Evolutionary conservation across 2,329 filamentous ascomycete species (phyloP).

Genomic region (Hymenoscyphus linearis): DNA sequence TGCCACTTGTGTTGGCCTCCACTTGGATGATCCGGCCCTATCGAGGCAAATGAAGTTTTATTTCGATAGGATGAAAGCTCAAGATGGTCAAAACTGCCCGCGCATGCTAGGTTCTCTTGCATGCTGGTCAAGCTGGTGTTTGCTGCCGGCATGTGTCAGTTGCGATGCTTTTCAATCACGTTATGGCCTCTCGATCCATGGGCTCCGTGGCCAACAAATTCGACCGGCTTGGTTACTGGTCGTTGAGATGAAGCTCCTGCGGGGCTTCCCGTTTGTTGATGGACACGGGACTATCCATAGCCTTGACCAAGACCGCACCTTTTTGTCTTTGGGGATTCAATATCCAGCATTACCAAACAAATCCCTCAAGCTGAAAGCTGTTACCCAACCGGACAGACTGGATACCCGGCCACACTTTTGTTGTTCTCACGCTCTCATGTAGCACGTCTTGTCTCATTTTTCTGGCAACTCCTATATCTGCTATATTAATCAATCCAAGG

Average conservation of each 20-base stretch:
- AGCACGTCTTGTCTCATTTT: constrained; percentile 8
- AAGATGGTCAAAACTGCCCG: constrained; percentile 17
- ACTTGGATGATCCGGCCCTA: constrained; percentile 11
- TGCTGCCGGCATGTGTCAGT: constrained; percentile 21
- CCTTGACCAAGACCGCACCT: constrained; percentile 16
- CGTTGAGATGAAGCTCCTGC: constrained; percentile 13
- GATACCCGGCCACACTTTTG: constrained; percentile 11
- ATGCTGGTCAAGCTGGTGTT: constrained; percentile 18
- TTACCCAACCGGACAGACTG: constrained; percentile 21
- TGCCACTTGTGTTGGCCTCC: constrained; percentile 1
- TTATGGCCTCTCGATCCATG: constrained; percentile 26
- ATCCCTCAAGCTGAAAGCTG: constrained; percentile 16
- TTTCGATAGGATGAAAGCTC: constrained; percentile 19
- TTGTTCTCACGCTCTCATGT: constrained; percentile 7
- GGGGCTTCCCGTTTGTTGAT: constrained; percentile 16
- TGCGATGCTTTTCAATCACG: constrained; percentile 25
- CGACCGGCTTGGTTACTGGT: constrained; percentile 18
- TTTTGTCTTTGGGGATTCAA: constrained; percentile 12
- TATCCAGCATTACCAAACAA: constrained; percentile 17
- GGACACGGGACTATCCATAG: constrained; percentile 19
- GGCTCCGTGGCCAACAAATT: constrained; percentile 14
- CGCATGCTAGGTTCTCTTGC: constrained; percentile 14
- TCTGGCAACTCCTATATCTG: constrained; percentile 9
- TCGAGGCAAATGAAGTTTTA: constrained; percentile 7
- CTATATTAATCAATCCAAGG: constrained; percentile 7